phyloP scores from a whole-genome alignment of 129 eudicot genomes.

The Tanacetum coccineum region DNA sequence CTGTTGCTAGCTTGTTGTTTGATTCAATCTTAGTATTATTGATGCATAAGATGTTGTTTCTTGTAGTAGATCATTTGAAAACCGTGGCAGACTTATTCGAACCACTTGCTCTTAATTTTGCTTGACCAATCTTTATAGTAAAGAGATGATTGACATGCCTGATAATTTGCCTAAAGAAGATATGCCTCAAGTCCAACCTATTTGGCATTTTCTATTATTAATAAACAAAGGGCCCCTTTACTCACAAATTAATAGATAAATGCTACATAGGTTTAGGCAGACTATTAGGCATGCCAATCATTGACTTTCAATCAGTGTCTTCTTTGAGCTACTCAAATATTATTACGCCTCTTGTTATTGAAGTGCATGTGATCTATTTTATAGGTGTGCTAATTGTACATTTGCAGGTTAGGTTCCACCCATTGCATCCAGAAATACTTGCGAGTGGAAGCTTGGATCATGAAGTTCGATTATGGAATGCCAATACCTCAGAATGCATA shows the following conservation, averaged over 20 bases:
- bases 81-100: too few species aligned
- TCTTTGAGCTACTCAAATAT: neutral
- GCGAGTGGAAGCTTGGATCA: conserved; percentile 99
- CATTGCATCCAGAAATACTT: conserved; percentile 70
- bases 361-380: neutral
- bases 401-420: conserved; percentile 95
- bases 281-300: neutral
- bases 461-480: conserved; percentile 98
- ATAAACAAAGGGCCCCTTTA: too few species aligned
- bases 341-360: neutral
- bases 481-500: conserved; percentile 86
- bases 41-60: conserved; percentile 8
- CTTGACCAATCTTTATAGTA: neutral
- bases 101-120: neutral
- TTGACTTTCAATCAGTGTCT: neutral
- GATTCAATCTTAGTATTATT: neutral
- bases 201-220: too few species aligned
- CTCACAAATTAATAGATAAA: too few species aligned
- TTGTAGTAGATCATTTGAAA: too few species aligned
- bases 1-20: too few species aligned
- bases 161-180: too few species aligned
- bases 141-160: neutral
- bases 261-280: too few species aligned
- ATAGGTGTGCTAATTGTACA: conserved; percentile 13
- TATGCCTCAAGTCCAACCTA: too few species aligned